phyloP scores from a whole-genome alignment of 164 flowering plant genomes.

The Vitis labrusca region DNA sequence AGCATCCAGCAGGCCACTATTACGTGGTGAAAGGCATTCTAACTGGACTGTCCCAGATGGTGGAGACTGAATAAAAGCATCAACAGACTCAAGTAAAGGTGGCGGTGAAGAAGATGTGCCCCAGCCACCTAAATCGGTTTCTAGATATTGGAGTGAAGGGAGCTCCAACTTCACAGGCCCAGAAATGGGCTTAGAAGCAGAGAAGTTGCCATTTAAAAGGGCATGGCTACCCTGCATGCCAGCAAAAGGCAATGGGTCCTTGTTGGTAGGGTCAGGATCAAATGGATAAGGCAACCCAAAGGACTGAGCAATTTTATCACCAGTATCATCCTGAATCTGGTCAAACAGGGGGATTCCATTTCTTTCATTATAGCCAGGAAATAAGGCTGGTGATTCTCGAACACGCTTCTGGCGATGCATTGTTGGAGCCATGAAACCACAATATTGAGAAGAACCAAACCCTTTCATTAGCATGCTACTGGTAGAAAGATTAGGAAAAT shows the following conservation, averaged over 20 bases:
- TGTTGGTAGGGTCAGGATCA: slow-evolving; percentile 33
- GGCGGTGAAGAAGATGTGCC: slow-evolving; percentile 35
- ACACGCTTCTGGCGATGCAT: slow-evolving; percentile 50
- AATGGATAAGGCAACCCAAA: slow-evolving; percentile 42
- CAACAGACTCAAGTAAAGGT: slow-evolving; percentile 48
- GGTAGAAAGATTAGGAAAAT: slow-evolving; percentile 44
- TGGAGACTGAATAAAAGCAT: slow-evolving; percentile 49
- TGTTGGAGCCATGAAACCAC: slow-evolving; percentile 32
- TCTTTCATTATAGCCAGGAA: slow-evolving; percentile 30
- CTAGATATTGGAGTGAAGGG: slow-evolving; percentile 99
- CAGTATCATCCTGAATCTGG: slow-evolving; percentile 43
- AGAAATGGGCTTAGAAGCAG: slow-evolving; percentile 71
- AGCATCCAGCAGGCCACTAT: slow-evolving; percentile 73
- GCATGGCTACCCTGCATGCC: slow-evolving; percentile 66
- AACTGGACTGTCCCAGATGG: slow-evolving; percentile 34
- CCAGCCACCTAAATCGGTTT: slow-evolving; percentile 62
- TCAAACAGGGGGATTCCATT: slow-evolving; percentile 34
- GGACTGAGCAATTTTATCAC: slow-evolving; percentile 35
- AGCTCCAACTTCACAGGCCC: slow-evolving; percentile 93
- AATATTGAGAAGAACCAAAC: slow-evolving; percentile 43
- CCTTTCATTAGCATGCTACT: slow-evolving; percentile 41
- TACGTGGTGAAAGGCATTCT: slow-evolving; percentile 48
- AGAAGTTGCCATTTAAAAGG: slow-evolving; percentile 74
- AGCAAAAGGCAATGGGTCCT: slow-evolving; percentile 27
- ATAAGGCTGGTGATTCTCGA: slow-evolving; percentile 40